These are phyloP conservation scores for Megacollybia platyphylla DNA, from an alignment of 1,284 basidiomycete species.

Conservation along the genomic window DNA sequence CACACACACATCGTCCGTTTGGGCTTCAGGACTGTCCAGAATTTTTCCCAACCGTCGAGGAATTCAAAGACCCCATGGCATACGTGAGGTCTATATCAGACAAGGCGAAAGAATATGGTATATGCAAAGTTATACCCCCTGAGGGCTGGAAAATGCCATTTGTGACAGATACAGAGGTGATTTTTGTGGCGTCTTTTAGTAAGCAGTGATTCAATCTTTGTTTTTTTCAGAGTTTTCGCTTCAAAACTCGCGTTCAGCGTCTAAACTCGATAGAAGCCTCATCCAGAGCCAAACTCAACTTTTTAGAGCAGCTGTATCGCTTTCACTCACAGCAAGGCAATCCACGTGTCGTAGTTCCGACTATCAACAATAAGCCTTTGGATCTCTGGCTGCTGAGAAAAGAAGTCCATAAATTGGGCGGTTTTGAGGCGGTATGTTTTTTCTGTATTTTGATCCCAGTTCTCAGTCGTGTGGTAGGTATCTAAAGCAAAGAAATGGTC, in stretches of 20 bases:
- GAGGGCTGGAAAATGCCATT: conserved; percentile 94
- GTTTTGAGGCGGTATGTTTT: conserved; percentile 65
- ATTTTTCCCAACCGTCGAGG: conserved; percentile 79
- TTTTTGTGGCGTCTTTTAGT: conserved; percentile 16
- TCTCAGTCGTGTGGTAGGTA: conserved; percentile 34
- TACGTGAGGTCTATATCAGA: conserved; percentile 84
- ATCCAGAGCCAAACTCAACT: conserved; percentile 93
- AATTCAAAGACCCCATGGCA: conserved; percentile 92
- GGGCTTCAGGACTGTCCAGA: conserved; percentile 84
- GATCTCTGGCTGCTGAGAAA: conserved; percentile 91
- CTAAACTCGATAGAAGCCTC: conserved; percentile 97
- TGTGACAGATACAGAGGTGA: conserved; percentile 87
- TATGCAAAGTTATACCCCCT: conserved; percentile 95
- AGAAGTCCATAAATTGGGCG: conserved; percentile 82
- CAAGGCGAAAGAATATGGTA: conserved; percentile 70
- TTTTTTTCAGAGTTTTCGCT: conserved; percentile 65
- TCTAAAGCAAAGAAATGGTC: conserved; percentile 77
- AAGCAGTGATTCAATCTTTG: conserved; percentile 11
- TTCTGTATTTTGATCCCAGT: conserved; percentile 11
- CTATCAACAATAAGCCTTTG: conserved; percentile 83
- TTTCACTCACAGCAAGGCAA: conserved; percentile 88
- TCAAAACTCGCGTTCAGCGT: conserved; percentile 90
- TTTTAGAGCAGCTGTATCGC: conserved; percentile 91
- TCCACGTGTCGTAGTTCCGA: conserved; percentile 77
- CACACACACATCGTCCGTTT: conserved; percentile 52